A percentile compares a stretch with the other conserved stretches of the same genome.
Evolutionary conservation across 148 eudicot species (phyloP).

Genomic region (Arbutus unedo): DNA sequence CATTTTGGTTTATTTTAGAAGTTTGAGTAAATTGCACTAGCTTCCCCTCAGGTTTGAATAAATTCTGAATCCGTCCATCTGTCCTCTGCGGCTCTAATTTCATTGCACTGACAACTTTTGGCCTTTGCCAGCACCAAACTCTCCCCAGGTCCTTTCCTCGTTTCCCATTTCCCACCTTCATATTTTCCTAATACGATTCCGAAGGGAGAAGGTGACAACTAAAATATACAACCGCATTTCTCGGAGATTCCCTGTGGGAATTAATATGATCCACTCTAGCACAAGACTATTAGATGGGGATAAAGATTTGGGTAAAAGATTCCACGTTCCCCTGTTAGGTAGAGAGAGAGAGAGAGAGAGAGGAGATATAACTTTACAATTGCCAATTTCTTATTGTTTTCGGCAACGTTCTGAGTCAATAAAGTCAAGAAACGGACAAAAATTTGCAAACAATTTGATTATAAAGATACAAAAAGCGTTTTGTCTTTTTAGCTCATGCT

Average conservation of each 20-base stretch:
- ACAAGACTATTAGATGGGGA: background rate
- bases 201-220: background rate
- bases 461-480: slow-evolving; percentile 1
- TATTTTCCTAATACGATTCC: background rate
- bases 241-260: background rate
- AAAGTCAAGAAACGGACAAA: slow-evolving; percentile 11
- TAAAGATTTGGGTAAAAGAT: background rate
- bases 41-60: too few relatives aligned
- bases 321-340: background rate
- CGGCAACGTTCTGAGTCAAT: background rate
- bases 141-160: too few relatives aligned
- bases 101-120: too few relatives aligned
- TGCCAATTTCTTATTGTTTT: background rate
- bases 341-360: background rate
- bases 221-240: background rate
- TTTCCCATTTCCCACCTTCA: too few relatives aligned
- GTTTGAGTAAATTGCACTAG: too few relatives aligned
- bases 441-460: background rate
- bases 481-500: slow-evolving; percentile 9
- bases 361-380: background rate
- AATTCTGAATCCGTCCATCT: too few relatives aligned
- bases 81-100: too few relatives aligned
- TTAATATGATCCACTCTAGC: background rate
- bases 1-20: too few relatives aligned
- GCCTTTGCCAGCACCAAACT: too few relatives aligned